Base-by-base conservation (phyloP, 148 eudicot genomes). In the Amaranthus cruentus region DNA sequence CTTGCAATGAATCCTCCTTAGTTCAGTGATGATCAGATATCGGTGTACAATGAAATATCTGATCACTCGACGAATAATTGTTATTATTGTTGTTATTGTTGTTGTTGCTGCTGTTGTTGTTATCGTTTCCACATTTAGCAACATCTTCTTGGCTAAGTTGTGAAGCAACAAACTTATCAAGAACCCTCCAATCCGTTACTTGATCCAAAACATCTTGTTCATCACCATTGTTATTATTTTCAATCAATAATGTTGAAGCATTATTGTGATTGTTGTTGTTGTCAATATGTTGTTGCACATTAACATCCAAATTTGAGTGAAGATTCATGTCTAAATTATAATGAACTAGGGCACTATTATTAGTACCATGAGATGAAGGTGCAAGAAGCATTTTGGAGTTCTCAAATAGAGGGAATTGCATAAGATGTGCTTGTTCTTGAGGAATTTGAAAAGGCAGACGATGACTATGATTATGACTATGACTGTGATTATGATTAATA, bases 151-250 rank as follows among this genome's bases (percentile, higher is more conserved):
- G 92, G 75, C 92, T 90, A 55, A 88, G 87, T 73, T 90, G 96
- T 11, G 96, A 90, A 0, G 96, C 96, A 43, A 90, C 96, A 78
- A 90, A 87, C 80, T 90, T 90, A 81, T 90, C 96, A 7, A 90
- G 84, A 7, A 87, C 85, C 62, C 96, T 84, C 96, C 96, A 90
- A 83, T 90, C 96, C 0, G 89, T 88, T 59, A 84, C 76, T 66
- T 88, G 88, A 71, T 88, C 89, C 47, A 78, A 68, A 9, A 52
- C 72, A 58, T 82, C 82, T 18, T 72, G 73, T 55, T 73, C 85
- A 67, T 66, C 10, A 44, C 49, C 43, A 66, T 47, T 69, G 51
- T 21, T 63, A 61, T n/a, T 64, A 57, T 71, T 61, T 7, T 61
- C 66, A 11, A 62, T 21, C 62, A 73, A 58, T 49, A 56, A 44